A percentile compares a stretch with the other conserved stretches of the same genome.
These are phyloP conservation scores for Ceratocystis albifundus DNA, from an alignment of 2,329 filamentous ascomycete species.

Conservation along the genomic window DNA sequence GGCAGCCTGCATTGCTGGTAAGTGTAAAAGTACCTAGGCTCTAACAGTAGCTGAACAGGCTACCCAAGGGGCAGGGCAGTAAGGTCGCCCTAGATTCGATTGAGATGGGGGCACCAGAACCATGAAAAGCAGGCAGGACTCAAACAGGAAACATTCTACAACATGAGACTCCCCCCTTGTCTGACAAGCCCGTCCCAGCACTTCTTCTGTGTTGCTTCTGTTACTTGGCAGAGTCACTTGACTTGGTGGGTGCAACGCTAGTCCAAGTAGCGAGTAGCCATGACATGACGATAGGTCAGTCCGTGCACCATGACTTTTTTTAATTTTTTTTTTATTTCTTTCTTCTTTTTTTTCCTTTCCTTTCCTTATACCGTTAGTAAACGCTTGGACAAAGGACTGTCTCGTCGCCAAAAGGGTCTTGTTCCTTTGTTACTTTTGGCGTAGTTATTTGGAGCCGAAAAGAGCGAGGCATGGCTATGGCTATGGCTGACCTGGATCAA, in stretches of 20 bases:
- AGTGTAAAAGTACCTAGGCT: too few species aligned
- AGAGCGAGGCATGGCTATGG: slow-evolving; percentile 2
- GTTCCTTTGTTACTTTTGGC: slow-evolving; percentile 7
- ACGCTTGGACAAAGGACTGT: background rate
- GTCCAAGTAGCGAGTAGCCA: background rate
- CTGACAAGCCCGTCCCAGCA: slow-evolving; percentile 1
- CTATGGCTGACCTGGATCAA: background rate
- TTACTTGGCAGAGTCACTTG: slow-evolving; percentile 9
- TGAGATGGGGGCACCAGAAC: too few species aligned
- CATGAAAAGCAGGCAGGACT: too few species aligned
- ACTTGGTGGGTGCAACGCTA: slow-evolving; percentile 8
- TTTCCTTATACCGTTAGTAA: background rate
- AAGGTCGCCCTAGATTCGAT: too few species aligned
- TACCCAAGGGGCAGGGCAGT: too few species aligned
- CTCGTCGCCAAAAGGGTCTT: background rate
- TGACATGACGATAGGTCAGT: slow-evolving; percentile 5
- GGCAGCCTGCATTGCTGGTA: too few species aligned
- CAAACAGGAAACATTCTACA: background rate
- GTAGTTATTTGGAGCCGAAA: slow-evolving; percentile 3
- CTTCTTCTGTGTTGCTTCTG: slow-evolving; percentile 1
- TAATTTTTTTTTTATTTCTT: too few species aligned
- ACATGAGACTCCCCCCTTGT: background rate
- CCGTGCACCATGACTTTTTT: background rate
- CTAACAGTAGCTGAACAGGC: too few species aligned
- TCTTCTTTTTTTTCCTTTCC: too few species aligned